Base-by-base conservation (phyloP, 306 rosid genomes). In the Trifolium subterraneum region DNA sequence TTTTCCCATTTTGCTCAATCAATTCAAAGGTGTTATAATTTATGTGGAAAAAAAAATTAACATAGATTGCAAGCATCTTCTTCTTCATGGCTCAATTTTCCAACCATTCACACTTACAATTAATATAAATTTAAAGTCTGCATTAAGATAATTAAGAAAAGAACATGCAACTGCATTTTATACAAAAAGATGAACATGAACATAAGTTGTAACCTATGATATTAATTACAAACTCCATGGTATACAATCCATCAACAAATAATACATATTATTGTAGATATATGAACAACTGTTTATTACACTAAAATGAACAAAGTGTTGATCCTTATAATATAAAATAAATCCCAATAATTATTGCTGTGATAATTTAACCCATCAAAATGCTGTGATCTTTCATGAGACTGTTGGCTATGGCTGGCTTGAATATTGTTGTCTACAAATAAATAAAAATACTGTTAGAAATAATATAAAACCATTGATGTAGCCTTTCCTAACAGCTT, bases 381-480 rank as follows among this genome's bases (percentile, higher is more conserved):
- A 65, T 70, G 59, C 48, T 11, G 8, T 60, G 73, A 42, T 48
- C 72, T 63, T 72, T 76, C 67, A 76, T 39, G 76, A 47, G 68
- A 75, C 61, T 64, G 63, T 68, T 3, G 75, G 61, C 81, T 78
- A 83, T 41, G 84, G 38, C 76, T 71, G 84, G 66, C 77, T 79
- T 67, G 77, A 27, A 22, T 76, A 42, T 42, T 42, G 74, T 76
- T 84, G 84, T 35, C 87, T 84, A 62, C 82, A 80, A 61, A 67
- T 75, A 29, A 76, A 61, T 16, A 10, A 3, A 7, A 35, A 6
- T 6, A 35, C 8, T n/a, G n/a, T n/a, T n/a, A n/a, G n/a, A n/a
- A n/a, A n/a, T n/a, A n/a, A n/a, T n/a, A n/a, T n/a, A n/a, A n/a
- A n/a, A n/a, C n/a, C n/a, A n/a, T n/a, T n/a, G n/a, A n/a, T n/a